phyloP scores from a whole-genome alignment of 192 early-diverging fungal genomes.

The Coemansia sp. region DNA sequence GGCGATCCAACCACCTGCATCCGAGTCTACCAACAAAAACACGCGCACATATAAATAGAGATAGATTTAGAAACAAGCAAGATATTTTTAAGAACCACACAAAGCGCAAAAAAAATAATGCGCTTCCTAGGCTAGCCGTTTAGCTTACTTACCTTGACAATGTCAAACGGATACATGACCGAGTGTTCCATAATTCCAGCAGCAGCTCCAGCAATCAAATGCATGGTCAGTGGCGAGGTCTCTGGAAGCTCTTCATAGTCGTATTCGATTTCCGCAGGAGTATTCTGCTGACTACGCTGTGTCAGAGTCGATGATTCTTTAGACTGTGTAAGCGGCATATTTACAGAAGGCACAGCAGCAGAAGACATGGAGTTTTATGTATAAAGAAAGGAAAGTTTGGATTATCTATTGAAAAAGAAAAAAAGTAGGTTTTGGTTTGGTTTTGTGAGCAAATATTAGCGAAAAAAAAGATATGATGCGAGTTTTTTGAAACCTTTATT shows the following conservation, averaged over 20 bases:
- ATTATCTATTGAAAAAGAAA: neutral
- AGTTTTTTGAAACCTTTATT: neutral
- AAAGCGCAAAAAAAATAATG: neutral
- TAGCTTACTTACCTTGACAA: conserved; percentile 73
- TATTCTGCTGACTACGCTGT: neutral
- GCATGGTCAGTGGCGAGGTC: conserved; percentile 75
- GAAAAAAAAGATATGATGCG: neutral
- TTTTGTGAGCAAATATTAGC: neutral
- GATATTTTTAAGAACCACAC: too few relatives aligned
- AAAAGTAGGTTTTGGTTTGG: neutral
- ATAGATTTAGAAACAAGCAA: neutral
- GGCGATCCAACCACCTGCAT: conserved; percentile 84
- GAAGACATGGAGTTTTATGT: neutral
- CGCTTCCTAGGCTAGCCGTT: neutral
- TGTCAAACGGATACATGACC: conserved; percentile 93
- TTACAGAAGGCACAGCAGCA: conserved; percentile 7
- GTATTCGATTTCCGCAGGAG: conserved; percentile 49
- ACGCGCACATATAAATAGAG: neutral
- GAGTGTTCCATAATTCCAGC: conserved; percentile 98
- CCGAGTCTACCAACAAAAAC: conserved; percentile 65
- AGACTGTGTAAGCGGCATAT: conserved; percentile 11
- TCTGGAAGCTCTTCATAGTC: conserved; percentile 93
- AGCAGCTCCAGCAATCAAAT: conserved; percentile 88
- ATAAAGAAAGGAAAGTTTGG: neutral
- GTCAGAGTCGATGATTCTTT: neutral